Conservation (phyloP, 768 basidiomycete species). For the Leccinum barrowsii region DNA sequence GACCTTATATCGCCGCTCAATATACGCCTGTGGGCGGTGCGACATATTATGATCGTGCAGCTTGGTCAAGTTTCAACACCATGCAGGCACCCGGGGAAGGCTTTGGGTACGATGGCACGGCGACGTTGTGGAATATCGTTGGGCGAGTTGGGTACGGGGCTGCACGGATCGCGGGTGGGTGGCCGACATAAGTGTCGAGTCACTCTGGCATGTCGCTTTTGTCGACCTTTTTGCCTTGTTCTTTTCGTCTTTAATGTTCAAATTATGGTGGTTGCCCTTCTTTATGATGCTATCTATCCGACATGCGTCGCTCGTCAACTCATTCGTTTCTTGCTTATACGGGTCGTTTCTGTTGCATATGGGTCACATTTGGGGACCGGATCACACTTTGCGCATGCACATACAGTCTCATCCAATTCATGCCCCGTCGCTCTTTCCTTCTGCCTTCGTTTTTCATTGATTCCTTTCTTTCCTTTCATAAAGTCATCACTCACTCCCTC, state of each 20-base stretch:
- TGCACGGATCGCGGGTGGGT: conserved; percentile 70
- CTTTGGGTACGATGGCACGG: conserved; percentile 55
- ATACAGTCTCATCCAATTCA: neutral
- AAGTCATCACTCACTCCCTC: neutral
- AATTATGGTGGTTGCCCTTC: conserved; percentile 14
- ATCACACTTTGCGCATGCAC: conserved; percentile 8
- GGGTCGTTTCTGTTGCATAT: conserved; percentile 8
- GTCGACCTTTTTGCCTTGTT: neutral
- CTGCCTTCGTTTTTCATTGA: neutral
- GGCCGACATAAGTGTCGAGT: conserved; percentile 55
- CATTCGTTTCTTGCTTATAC: conserved; percentile 3
- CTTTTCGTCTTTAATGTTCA: conserved; percentile 14
- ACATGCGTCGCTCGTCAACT: conserved; percentile 2
- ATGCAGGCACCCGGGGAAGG: conserved; percentile 71
- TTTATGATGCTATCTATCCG: conserved; percentile 19
- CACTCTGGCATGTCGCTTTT: neutral
- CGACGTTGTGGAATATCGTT: conserved; percentile 65
- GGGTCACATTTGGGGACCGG: conserved; percentile 11
- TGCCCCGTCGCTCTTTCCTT: conserved; percentile 10
- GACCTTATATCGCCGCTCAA: conserved; percentile 55
- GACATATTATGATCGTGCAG: conserved; percentile 71
- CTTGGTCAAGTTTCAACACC: conserved; percentile 77
- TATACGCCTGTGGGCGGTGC: conserved; percentile 60
- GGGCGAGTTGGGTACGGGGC: conserved; percentile 73
- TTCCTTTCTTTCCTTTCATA: neutral